Conservation (phyloP, 257 asterid species). For the Petunia axillaris region DNA sequence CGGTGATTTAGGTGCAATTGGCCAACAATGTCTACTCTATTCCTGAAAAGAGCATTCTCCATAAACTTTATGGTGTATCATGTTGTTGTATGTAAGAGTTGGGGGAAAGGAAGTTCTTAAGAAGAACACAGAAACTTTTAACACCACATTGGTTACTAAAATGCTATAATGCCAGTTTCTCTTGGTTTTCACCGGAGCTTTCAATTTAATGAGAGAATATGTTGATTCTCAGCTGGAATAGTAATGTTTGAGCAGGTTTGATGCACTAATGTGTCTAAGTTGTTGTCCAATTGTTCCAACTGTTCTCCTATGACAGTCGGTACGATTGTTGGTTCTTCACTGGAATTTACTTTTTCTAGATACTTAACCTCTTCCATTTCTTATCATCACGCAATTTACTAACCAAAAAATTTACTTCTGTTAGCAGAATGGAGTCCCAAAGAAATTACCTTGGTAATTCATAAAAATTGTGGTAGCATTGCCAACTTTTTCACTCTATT, state of each 20-base stretch:
- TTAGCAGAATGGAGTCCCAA: not conserved
- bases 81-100: not conserved
- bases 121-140: not conserved
- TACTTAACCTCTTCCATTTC: not conserved
- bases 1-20: not conserved
- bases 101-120: not conserved
- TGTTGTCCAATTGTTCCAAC: not conserved
- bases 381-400: not conserved
- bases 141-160: not conserved
- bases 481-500: not conserved
- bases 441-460: not conserved
- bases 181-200: not conserved
- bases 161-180: not conserved
- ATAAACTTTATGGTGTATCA: not conserved
- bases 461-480: not conserved
- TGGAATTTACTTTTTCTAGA: not conserved
- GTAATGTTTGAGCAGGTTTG: not conserved
- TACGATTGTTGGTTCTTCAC: not conserved
- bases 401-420: not conserved
- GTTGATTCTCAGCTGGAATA: not conserved
- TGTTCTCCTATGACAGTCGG: not conserved
- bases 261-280: not conserved
- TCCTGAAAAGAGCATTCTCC: not conserved
- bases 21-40: not conserved
- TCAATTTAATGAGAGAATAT: not conserved